These are phyloP conservation scores for Globisporangium nagaii DNA, from an alignment of 352 stramenopile genomes.

Conservation along the genomic window DNA sequence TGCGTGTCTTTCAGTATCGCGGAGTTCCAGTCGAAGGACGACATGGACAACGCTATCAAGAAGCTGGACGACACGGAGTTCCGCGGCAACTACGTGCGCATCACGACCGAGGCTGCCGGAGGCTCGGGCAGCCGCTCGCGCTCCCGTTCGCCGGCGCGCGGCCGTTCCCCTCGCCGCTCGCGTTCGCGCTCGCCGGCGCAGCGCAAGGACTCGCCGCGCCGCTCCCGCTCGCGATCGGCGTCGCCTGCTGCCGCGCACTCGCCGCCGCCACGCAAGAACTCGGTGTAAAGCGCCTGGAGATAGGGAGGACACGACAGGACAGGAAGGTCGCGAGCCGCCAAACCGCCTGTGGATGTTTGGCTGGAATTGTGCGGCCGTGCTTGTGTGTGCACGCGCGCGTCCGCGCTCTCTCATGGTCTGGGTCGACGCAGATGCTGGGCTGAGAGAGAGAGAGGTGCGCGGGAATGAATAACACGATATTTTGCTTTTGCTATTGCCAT, in stretches of 20 bases:
- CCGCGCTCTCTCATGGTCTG: not conserved
- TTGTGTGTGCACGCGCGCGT: not conserved
- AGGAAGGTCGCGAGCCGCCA: not conserved
- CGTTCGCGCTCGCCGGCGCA: conserved; percentile 61
- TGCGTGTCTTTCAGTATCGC: conserved; percentile 34
- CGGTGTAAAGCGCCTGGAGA: conserved; percentile 36
- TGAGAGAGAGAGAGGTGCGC: not conserved
- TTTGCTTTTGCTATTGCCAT: conserved; percentile 7
- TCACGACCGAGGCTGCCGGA: conserved; percentile 39
- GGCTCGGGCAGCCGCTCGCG: conserved; percentile 37
- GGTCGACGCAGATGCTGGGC: not conserved
- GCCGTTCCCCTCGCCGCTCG: conserved; percentile 56
- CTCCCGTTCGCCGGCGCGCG: conserved; percentile 56
- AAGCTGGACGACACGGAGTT: conserved; percentile 89
- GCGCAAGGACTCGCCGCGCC: conserved; percentile 57
- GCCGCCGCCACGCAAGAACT: conserved; percentile 63
- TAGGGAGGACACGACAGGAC: not conserved
- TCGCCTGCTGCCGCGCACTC: conserved; percentile 48
- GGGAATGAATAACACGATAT: conserved; percentile 8
- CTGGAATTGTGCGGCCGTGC: not conserved
- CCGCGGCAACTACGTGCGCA: conserved; percentile 76
- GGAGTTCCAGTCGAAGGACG: conserved; percentile 75
- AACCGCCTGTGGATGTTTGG: too few relatives aligned
- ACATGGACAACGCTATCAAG: conserved; percentile 80
- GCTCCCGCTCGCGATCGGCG: conserved; percentile 61